Percentiles rank a stretch among this genome's conserved stretches.
Evolutionary conservation across 352 stramenopile species (phyloP).

Genomic region (Phytopythium ostracodes): DNA sequence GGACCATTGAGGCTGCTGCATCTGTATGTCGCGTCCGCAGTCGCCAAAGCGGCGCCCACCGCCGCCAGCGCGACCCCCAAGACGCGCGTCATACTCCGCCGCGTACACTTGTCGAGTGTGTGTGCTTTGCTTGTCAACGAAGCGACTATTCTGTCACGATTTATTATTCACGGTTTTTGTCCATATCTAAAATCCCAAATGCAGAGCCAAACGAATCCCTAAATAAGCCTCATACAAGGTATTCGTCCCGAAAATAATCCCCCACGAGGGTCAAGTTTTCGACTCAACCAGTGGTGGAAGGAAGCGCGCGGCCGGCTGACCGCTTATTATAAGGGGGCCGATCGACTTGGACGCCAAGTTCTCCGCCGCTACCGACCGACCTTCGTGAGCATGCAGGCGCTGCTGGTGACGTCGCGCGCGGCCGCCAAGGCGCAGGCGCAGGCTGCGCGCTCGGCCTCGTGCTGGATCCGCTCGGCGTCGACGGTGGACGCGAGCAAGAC

Average conservation of each 20-base stretch:
- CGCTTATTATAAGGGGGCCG: neutral
- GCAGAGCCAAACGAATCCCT: no score
- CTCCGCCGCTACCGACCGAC: neutral
- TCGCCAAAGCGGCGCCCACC: neutral
- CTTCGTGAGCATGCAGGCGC: slow-evolving; percentile 31
- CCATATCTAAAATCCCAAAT: neutral
- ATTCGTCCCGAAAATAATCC: neutral
- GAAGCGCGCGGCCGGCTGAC: neutral
- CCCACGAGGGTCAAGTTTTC: neutral
- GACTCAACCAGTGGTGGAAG: slow-evolving; percentile 3
- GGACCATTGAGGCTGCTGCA: slow-evolving; percentile 76
- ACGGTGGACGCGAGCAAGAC: slow-evolving; percentile 22
- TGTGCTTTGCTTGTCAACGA: slow-evolving; percentile 8
- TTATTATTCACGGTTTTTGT: neutral
- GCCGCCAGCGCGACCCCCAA: slow-evolving; percentile 9
- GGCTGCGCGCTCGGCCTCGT: slow-evolving; percentile 27
- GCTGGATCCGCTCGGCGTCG: slow-evolving; percentile 41
- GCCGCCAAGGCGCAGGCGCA: slow-evolving; percentile 21
- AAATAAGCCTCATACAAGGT: no score
- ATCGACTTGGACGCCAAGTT: neutral
- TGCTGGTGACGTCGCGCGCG: slow-evolving; percentile 28
- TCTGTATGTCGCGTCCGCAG: neutral
- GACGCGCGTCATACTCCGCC: slow-evolving; percentile 1
- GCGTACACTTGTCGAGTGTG: slow-evolving; percentile 12
- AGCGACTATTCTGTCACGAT: neutral